Evolutionary conservation across 805 yeast genomes (phyloP).

Genomic region (Yamadazyma insecticola): DNA sequence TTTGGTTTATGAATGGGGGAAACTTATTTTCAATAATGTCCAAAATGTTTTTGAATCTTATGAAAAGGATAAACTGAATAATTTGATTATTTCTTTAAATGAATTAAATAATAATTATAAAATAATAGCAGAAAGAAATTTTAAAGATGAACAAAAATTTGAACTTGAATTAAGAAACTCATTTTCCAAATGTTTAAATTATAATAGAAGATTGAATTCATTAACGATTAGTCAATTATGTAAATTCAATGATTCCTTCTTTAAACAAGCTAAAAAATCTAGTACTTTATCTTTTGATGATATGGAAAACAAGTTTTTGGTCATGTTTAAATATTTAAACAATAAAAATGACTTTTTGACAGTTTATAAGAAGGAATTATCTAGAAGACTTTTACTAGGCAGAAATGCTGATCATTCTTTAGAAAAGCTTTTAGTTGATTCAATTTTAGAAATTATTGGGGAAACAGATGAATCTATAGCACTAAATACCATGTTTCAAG

Average conservation of each 20-base stretch:
- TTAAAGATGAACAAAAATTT: constrained; percentile 16
- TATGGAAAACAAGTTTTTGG: constrained; percentile 15
- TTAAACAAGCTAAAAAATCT: constrained; percentile 15
- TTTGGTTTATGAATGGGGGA: constrained; percentile 24
- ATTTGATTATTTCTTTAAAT: constrained; percentile 1
- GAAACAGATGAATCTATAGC: constrained; percentile 22
- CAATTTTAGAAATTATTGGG: constrained; percentile 24
- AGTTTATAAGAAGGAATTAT: constrained; percentile 30
- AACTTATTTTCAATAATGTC: constrained; percentile 5
- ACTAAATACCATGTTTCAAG: constrained; percentile 31
- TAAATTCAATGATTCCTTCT: constrained; percentile 26
- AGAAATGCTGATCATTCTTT: constrained; percentile 13
- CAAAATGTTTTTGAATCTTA: neutral
- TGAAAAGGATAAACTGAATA: neutral
- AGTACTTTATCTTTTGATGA: constrained; percentile 10
- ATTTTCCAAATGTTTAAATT: constrained; percentile 16
- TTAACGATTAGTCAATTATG: constrained; percentile 20
- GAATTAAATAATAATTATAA: constrained; percentile 3
- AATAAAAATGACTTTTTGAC: constrained; percentile 30
- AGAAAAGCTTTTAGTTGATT: constrained; percentile 19
- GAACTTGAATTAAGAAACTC: constrained; percentile 29
- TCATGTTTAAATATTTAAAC: constrained; percentile 27
- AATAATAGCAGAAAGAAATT: constrained; percentile 4
- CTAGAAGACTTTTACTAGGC: constrained; percentile 27
- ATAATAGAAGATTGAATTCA: constrained; percentile 10